Percentiles rank a stretch among this genome's conserved stretches.
phyloP scores from a whole-genome alignment of 2,329 filamentous ascomycete genomes.

The Phaeosphaeria sp. region DNA sequence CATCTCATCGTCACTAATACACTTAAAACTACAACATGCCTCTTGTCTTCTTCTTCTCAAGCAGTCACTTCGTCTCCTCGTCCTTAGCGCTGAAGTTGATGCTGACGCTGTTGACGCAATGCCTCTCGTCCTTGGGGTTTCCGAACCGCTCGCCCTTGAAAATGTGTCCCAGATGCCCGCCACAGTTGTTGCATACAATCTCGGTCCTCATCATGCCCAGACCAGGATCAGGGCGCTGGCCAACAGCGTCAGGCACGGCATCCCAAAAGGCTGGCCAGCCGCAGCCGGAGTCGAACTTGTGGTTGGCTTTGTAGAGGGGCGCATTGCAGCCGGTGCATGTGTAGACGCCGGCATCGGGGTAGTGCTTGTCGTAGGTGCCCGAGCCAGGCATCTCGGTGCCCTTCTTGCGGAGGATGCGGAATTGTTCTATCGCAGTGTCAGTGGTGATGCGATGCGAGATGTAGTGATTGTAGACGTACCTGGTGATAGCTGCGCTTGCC shows the following conservation, averaged over 20 bases:
- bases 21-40: slow-evolving; percentile 10
- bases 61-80: slow-evolving; percentile 53
- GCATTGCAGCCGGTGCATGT: slow-evolving; percentile 84
- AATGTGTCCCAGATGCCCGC: slow-evolving; percentile 88
- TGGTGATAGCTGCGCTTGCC: slow-evolving; percentile 81
- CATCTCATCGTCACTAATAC: slow-evolving; percentile 15
- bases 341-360: slow-evolving; percentile 78
- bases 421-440: slow-evolving; percentile 74
- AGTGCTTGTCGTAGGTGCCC: slow-evolving; percentile 88
- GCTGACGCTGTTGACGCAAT: slow-evolving; percentile 95
- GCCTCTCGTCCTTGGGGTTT: slow-evolving; percentile 91
- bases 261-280: slow-evolving; percentile 99
- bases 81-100: slow-evolving; percentile 82
- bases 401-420: slow-evolving; percentile 89
- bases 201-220: slow-evolving; percentile 88
- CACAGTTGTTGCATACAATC: slow-evolving; percentile 94
- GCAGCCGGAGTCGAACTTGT: slow-evolving; percentile 96
- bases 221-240: slow-evolving; percentile 75
- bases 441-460: neutral
- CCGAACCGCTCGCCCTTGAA: slow-evolving; percentile 87
- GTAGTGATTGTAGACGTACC: slow-evolving; percentile 56
- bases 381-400: slow-evolving; percentile 84
- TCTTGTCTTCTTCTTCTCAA: neutral
- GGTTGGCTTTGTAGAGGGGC: slow-evolving; percentile 88
- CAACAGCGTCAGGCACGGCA: slow-evolving; percentile 88